A percentile compares a stretch with the other conserved stretches of the same genome.
Conservation (phyloP, 2,329 filamentous ascomycete species). For the Lojkania enalia region DNA sequence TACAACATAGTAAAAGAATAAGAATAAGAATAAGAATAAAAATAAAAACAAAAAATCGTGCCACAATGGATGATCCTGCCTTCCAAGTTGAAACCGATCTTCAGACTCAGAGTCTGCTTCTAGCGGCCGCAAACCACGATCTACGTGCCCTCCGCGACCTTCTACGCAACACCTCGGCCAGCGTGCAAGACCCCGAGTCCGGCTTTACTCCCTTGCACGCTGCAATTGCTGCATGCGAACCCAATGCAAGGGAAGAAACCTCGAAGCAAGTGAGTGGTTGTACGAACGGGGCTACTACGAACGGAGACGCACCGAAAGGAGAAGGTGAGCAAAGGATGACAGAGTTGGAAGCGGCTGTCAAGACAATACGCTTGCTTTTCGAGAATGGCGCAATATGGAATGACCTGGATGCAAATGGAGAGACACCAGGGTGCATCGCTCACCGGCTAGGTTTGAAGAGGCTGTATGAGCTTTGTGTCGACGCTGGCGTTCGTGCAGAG, state of each 20-base stretch:
- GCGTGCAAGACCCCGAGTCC: conserved; percentile 80
- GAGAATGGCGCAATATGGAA: conserved; percentile 97
- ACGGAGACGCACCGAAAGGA: conserved; percentile 24
- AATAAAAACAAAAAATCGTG: too few species aligned
- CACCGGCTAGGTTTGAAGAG: conserved; percentile 66
- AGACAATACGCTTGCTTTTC: conserved; percentile 75
- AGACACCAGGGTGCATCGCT: conserved; percentile 91
- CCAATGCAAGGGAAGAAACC: conserved; percentile 37
- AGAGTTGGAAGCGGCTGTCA: conserved; percentile 59
- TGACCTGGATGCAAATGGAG: conserved; percentile 80
- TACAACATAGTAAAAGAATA: too few species aligned
- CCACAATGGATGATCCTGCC: conserved; percentile 40
- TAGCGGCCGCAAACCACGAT: conserved; percentile 70
- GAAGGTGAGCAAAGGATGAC: conserved; percentile 39
- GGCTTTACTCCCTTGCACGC: conserved; percentile 88
- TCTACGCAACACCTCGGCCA: conserved; percentile 66
- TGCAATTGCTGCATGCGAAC: conserved; percentile 69
- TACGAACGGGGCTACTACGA: conserved; percentile 26
- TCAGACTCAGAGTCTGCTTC: conserved; percentile 62
- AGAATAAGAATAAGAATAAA: too few species aligned
- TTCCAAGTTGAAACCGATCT: conserved; percentile 49
- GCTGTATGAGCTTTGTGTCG: conserved; percentile 81
- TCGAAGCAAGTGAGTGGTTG: conserved; percentile 37
- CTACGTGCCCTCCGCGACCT: conserved; percentile 68
- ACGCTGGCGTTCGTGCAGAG: conserved; percentile 89